A percentile compares a stretch with the other conserved stretches of the same genome.
Conservation (phyloP, 768 basidiomycete genomes). For the Tricholomella constricta region DNA sequence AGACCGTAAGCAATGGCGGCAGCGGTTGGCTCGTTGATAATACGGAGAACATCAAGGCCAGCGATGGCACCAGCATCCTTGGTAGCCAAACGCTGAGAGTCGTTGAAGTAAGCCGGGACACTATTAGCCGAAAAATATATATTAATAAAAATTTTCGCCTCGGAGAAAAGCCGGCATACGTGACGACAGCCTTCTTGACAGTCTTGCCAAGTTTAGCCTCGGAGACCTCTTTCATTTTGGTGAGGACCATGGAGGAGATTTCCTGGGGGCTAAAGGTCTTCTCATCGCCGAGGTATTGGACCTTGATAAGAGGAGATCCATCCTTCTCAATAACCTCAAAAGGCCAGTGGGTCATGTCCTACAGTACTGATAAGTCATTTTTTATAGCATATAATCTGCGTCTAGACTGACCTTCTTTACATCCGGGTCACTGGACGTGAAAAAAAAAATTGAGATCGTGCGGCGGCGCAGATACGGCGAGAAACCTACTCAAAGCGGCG, state of each 20-base stretch:
- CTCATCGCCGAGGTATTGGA: conserved; percentile 91
- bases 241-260: conserved; percentile 99
- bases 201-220: conserved; percentile 99
- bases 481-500: conserved; percentile 86
- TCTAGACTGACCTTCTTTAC: conserved; percentile 73
- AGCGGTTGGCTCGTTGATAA: conserved; percentile 99
- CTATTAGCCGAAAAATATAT: conserved; percentile 33
- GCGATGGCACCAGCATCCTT: conserved; percentile 99
- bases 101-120: conserved; percentile 99
- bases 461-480: conserved; percentile 1
- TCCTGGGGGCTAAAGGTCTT: conserved; percentile 98
- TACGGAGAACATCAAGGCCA: conserved; percentile 98
- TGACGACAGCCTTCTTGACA: conserved; percentile 98
- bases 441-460: conserved; percentile 13
- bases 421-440: conserved; percentile 72
- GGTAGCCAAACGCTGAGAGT: conserved; percentile 98
- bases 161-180: conserved; percentile 53
- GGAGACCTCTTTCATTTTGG: conserved; percentile 99
- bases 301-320: conserved; percentile 95
- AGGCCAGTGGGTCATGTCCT: conserved; percentile 98
- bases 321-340: conserved; percentile 97
- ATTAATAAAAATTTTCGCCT: conserved; percentile 1
- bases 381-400: conserved; percentile 14
- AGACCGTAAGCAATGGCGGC: conserved; percentile 99
- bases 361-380: conserved; percentile 19